Evolutionary conservation across 192 early-diverging fungal genomes (phyloP), one percentile per base, ranked within the genome.

Genomic region (Podila epicladia): DNA sequence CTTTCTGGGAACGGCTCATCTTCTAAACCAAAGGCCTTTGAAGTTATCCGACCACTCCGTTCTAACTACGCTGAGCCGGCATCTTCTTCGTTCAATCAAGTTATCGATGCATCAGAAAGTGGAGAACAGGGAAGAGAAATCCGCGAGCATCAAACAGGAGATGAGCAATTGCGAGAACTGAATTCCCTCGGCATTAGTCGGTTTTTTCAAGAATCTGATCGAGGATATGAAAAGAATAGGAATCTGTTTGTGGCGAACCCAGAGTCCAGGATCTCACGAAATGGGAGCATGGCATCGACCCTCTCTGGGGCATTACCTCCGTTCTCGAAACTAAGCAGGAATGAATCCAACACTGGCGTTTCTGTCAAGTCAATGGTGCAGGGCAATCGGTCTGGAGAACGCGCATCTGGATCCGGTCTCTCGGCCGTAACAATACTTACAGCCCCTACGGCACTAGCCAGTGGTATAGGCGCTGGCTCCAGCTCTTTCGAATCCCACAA

Each of bases 11-110:
- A 26, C 37, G 53, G 28, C 22, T 58, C 4, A 19, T 32, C 5
- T n/a, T 37, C 77, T 3, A 80, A 80, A 48, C 67, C 77, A 51
- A 80, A 80, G 20, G 77, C 77, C 1, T 80, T 80, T 64, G 76
- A 79, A 22, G 76, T 79, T 17, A 80, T 80, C 49, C 71, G 77
- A 20, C 77, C 77, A 4, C 45, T 50, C 19, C 48, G 77, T 8
- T 65, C 41, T 2, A 22, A 31, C 17, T 45, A 45, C 41, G 41
- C 41, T 3, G 41, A 1, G 15, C 13, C 41, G 13, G 2, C 41
- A 9, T 45, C 41, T 15, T 45, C 41, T 15, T 15, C 15, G 13
- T 45, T 45, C 41, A 12, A 45, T 45, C 41, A 15, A 45, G 41
- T 12, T 1, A 45, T 11, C 13, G 41, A 45, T 3, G 15, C 41